phyloP scores from a whole-genome alignment of 257 asterid genomes.

The Solanum lycopersicoides region DNA sequence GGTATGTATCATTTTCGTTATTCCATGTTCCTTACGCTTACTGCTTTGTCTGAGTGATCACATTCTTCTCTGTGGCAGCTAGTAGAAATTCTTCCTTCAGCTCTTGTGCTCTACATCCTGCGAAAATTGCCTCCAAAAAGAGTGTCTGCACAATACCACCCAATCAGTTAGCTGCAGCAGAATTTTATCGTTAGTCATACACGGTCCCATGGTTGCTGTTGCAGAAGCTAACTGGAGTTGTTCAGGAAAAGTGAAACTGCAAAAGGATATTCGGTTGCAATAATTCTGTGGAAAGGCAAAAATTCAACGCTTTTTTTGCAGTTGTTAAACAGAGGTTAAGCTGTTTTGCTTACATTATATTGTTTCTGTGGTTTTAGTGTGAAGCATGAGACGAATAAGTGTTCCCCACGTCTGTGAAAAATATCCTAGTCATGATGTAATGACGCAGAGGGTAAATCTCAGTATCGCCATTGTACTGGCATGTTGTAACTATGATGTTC shows the following conservation, averaged over 20 bases:
- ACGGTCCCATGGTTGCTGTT: neutral
- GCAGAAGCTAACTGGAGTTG: neutral
- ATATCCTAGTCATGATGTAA: neutral
- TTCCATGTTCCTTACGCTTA: neutral
- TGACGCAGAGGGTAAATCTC: neutral
- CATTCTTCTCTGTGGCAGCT: slow-evolving; percentile 12
- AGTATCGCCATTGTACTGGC: neutral
- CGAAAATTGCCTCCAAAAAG: slow-evolving; percentile 65
- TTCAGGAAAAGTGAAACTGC: neutral
- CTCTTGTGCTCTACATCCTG: slow-evolving; percentile 60
- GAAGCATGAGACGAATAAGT: neutral
- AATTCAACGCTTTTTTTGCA: neutral
- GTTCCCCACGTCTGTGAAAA: neutral
- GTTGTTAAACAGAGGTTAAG: neutral
- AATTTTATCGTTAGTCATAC: neutral
- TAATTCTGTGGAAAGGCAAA: neutral
- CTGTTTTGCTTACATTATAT: neutral
- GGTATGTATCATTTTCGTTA: slow-evolving; percentile 24
- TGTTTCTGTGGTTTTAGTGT: neutral
- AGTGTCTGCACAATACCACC: slow-evolving; percentile 50
- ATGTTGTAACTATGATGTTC: neutral
- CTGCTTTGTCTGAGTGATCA: neutral
- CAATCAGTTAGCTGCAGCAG: slow-evolving; percentile 26
- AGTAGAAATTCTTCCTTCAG: slow-evolving; percentile 71
- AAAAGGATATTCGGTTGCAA: neutral